Percentiles rank a stretch among this genome's conserved stretches.
These are phyloP conservation scores for Porodaedalea pini DNA, from an alignment of 1,284 basidiomycete species.

Conservation along the genomic window DNA sequence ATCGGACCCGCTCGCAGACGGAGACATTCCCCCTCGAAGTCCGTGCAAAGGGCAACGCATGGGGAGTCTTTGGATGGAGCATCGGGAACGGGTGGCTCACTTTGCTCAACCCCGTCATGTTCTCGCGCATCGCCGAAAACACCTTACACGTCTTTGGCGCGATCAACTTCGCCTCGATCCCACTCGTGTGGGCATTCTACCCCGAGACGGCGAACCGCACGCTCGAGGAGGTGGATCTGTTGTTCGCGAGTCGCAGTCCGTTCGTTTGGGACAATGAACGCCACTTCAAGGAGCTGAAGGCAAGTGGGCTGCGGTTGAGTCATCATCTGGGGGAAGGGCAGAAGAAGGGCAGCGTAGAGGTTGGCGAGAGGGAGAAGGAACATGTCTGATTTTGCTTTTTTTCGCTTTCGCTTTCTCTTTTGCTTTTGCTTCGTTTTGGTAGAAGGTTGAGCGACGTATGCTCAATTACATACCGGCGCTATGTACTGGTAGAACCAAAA, in stretches of 20 bases:
- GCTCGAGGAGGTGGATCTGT: constrained; percentile 49
- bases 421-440: no score
- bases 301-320: constrained; percentile 4
- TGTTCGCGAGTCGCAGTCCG: constrained; percentile 44
- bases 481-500: no score
- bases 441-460: no score
- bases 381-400: neutral
- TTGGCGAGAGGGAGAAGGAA: neutral
- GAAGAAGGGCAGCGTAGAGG: neutral
- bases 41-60: constrained; percentile 52
- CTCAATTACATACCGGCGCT: no score
- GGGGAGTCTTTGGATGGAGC: constrained; percentile 53
- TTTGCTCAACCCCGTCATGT: constrained; percentile 34
- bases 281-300: constrained; percentile 31
- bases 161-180: constrained; percentile 45
- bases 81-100: constrained; percentile 45
- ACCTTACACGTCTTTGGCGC: constrained; percentile 46
- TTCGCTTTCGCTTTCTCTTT: neutral
- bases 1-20: no score
- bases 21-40: constrained; percentile 64
- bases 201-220: constrained; percentile 52
- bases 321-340: neutral
- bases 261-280: constrained; percentile 46
- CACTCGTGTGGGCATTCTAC: constrained; percentile 48
- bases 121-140: constrained; percentile 34